Evolutionary conservation across 176 grass and related monocot genomes (phyloP).

Genomic region (Otatea glauca): DNA sequence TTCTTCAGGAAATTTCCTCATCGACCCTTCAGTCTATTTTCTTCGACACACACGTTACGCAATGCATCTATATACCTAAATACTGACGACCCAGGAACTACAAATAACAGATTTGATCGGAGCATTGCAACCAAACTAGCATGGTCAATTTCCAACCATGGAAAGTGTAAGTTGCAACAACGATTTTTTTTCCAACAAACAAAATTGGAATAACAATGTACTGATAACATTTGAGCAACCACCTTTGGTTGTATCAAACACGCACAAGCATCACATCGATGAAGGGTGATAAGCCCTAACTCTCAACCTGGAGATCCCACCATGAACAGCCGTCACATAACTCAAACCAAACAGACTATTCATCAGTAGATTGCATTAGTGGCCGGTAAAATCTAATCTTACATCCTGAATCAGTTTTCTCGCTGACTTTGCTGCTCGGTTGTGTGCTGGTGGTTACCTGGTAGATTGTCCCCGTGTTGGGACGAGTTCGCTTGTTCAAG

Average conservation of each 20-base stretch:
- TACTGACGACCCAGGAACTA: background rate
- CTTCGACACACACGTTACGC: too few relatives aligned
- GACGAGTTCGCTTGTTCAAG: slow-evolving; percentile 32
- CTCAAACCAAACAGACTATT: slow-evolving; percentile 11
- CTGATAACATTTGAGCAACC: background rate
- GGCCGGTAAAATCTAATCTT: slow-evolving; percentile 28
- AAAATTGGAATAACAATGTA: slow-evolving; percentile 9
- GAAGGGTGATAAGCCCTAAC: background rate
- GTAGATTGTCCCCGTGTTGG: background rate
- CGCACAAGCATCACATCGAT: background rate
- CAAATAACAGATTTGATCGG: background rate
- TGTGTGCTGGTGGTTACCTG: slow-evolving; percentile 12
- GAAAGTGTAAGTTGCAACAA: background rate
- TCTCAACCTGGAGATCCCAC: slow-evolving; percentile 3
- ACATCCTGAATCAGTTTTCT: slow-evolving; percentile 11
- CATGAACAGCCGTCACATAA: slow-evolving; percentile 12
- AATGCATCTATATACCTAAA: background rate
- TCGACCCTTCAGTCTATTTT: too few relatives aligned
- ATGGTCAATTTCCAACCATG: background rate
- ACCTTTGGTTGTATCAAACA: slow-evolving; percentile 6
- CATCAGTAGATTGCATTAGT: slow-evolving; percentile 21
- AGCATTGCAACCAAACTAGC: background rate
- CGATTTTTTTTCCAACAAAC: background rate
- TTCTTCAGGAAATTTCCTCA: too few relatives aligned
- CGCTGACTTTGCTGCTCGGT: slow-evolving; percentile 30